Evolutionary conservation across 2,329 filamentous ascomycete genomes (phyloP), one percentile per base, ranked within the genome.

Genomic region (Incumbomyces delicatus): DNA sequence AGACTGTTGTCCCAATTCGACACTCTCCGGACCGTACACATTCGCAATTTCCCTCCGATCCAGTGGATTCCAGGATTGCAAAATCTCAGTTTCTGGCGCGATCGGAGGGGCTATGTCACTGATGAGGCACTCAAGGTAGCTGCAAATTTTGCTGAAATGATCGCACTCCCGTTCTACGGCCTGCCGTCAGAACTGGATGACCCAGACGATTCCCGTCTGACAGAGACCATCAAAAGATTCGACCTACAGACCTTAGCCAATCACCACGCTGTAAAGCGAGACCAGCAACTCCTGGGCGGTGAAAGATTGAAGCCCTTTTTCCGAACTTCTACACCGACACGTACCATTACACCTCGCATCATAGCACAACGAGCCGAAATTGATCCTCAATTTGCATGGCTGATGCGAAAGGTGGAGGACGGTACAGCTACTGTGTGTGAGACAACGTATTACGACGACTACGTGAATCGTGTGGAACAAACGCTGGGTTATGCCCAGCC

Each of bases 21-120:
- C 14, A 27, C n/a, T 12, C 41, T 44, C 3, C 30, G 41, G 20
- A 44, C 41, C 20, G 32, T 27, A 3, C 41, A 44, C 41, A 44
- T 44, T 20, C 41, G 41, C 14, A 44, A 44, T 16, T 44, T 44
- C 17, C 41, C 41, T 20, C 41, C 31, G 2, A 2, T 44, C 7
- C 38, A 27, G 16, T 5, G 12, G 14, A 3, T 10, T n/a, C 38
- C 17, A 13, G 12, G 12, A 30, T 13, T 18, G 18, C 3, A n/a
- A 16, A 34, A 12, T 6, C 6, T 18, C 4, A 13, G 30, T 10
- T 44, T 44, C 32, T 44, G 41, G 41, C 41, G 41, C 3, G 32
- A 35, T 20, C 6, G 13, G 6, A 34, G 20, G 11, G 17, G 31
- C 32, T 12, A 8, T 20, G 31, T 44, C 6, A 35, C 41, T 6